Evolutionary conservation across 345 rosid genomes (phyloP), one percentile per base, ranked within the genome.

Genomic region (Lumnitzera racemosa): DNA sequence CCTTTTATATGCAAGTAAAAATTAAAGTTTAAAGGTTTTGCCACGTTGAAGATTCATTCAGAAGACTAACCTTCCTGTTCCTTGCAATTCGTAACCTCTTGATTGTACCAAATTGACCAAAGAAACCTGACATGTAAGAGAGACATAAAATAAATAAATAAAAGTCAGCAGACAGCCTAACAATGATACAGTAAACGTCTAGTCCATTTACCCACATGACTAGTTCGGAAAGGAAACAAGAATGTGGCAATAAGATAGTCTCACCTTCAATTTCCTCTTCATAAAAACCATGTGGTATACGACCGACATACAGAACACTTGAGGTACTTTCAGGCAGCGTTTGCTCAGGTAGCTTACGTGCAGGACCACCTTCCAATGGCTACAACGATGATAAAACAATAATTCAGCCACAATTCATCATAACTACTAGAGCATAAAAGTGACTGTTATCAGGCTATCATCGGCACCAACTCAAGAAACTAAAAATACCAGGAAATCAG

Each of bases 271-370:
- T 95, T 74, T 95, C 97, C 49, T 74, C 70, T 78, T 95, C 97
- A 17, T 86, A 95, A 73, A 95, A 90, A 2, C 96, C 97, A 69
- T 90, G 97, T 2, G 97, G 99, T 20, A 95, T 80, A 15, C 97
- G 80, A 31, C 99, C 97, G 6, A 95, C 76, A 61, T 95, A 95
- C 16, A 90, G 54, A 46, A 95, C 95, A 0, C 92, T 74, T 1
- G 95, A 75, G 41, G 67, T 73, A 46, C 46, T 73, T 59, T 75
- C 78, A 4, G 56, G 51, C 53, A 79, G 71, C 16, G 73, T 80
- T 55, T 58, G 61, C 12, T 27, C 70, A 5, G 79, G 80, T 36
- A 84, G 76, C 69, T 88, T 78, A 1, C 78, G 79, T 47, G 76
- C 88, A 1, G 80, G 80, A 60, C 88, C 89, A 1, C 97, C 97